phyloP scores from a whole-genome alignment of 768 basidiomycete species.

The Leccinellum luteum region DNA sequence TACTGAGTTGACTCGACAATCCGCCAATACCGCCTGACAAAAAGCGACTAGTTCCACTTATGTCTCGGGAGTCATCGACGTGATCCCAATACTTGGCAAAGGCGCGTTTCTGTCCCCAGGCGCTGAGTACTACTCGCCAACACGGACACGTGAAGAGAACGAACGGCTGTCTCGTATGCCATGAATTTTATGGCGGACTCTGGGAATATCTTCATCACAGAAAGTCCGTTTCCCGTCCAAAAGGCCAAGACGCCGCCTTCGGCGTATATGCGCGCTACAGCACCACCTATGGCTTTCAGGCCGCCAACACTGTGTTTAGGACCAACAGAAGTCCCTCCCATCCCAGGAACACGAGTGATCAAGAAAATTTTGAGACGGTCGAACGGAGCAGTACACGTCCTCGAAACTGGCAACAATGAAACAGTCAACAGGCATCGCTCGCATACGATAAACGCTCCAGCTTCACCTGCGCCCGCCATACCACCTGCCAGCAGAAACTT shows the following conservation, averaged over 20 bases:
- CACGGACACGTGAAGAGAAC: conserved; percentile 31
- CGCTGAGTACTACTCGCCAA: conserved; percentile 16
- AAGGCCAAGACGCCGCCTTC: conserved; percentile 90
- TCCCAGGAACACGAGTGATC: conserved; percentile 82
- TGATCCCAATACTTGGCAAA: conserved; percentile 91
- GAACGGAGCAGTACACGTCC: conserved; percentile 96
- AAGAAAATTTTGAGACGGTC: conserved; percentile 96
- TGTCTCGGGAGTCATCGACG: conserved; percentile 84
- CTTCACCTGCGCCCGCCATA: conserved; percentile 86
- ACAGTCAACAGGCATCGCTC: conserved; percentile 3
- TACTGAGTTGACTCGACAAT: conserved; percentile 87
- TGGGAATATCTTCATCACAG: conserved; percentile 93
- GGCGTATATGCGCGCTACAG: conserved; percentile 77
- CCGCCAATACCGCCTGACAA: conserved; percentile 95
- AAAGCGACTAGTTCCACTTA: conserved; percentile 91
- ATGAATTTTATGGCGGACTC: conserved; percentile 99
- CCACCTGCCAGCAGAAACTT: conserved; percentile 94
- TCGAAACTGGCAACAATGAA: conserved; percentile 64
- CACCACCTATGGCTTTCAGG: conserved; percentile 63
- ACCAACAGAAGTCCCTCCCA: conserved; percentile 51
- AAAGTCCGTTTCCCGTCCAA: conserved; percentile 97
- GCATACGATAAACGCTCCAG: conserved; percentile 35
- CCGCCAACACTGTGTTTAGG: conserved; percentile 49
- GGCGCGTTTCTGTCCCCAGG: conserved; percentile 72
- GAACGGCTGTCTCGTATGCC: conserved; percentile 87